phyloP scores from a whole-genome alignment of 805 yeast genomes.

The Myxozyma nipponensis region DNA sequence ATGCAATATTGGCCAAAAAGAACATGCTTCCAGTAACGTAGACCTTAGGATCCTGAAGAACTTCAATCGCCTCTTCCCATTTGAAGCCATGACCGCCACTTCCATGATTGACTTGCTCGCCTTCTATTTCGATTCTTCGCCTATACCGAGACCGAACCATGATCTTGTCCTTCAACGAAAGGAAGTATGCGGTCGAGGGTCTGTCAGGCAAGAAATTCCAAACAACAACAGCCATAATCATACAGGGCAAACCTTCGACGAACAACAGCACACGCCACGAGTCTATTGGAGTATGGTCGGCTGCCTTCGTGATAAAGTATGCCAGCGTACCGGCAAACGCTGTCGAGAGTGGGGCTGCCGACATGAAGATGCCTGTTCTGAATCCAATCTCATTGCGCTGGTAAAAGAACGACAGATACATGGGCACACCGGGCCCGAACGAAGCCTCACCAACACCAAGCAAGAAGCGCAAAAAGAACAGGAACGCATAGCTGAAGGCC shows the following conservation, averaged over 20 bases:
- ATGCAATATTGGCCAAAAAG: slow-evolving; percentile 26
- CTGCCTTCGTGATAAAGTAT: slow-evolving; percentile 20
- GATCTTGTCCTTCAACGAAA: slow-evolving; percentile 24
- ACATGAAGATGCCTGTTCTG: slow-evolving; percentile 41
- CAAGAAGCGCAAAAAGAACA: slow-evolving; percentile 46
- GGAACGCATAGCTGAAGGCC: slow-evolving; percentile 43
- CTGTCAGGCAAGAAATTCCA: slow-evolving; percentile 35
- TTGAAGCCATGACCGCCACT: slow-evolving; percentile 20
- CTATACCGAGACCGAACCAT: slow-evolving; percentile 25
- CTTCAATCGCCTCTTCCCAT: slow-evolving; percentile 25
- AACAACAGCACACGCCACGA: slow-evolving; percentile 48
- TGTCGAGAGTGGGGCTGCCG: slow-evolving; percentile 41
- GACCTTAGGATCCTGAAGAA: slow-evolving; percentile 26
- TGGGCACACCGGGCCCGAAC: slow-evolving; percentile 43
- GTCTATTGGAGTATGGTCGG: slow-evolving; percentile 26
- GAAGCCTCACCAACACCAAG: slow-evolving; percentile 45
- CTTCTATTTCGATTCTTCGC: slow-evolving; percentile 23
- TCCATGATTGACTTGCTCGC: slow-evolving; percentile 20
- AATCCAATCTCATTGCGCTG: slow-evolving; percentile 40
- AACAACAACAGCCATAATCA: slow-evolving; percentile 41
- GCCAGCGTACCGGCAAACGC: slow-evolving; percentile 45
- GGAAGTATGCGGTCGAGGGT: slow-evolving; percentile 48
- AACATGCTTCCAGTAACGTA: slow-evolving; percentile 28
- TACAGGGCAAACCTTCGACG: slow-evolving; percentile 43
- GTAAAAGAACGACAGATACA: slow-evolving; percentile 42